Evolutionary conservation across 768 basidiomycete genomes (phyloP), one percentile per base, ranked within the genome.

Genomic region (Boletus pseudo-olivaceus): DNA sequence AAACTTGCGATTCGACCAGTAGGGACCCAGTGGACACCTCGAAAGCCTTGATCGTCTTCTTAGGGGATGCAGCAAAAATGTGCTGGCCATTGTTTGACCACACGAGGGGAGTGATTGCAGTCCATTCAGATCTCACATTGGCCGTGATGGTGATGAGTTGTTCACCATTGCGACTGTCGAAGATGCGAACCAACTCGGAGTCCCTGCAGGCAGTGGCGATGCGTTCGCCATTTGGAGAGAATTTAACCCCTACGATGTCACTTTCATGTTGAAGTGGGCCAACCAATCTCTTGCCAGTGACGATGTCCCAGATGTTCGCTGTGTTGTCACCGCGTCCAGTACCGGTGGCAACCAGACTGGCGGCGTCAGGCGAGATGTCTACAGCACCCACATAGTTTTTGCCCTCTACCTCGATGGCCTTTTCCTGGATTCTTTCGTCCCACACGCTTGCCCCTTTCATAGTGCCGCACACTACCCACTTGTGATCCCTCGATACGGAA

Each of bases 381-480:
- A 45, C 30, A 1, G 11, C 12, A 32, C 0, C 2, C 19, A 32
- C 44, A 1, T 2, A 4, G 0, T 8, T 2, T 19, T 6, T 8
- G n/a, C 12, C 11, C 4, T 32, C 44, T n/a, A 30, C 44, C 12
- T 30, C 30, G 19, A 32, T 5, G 29, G 12, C 4, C 7, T 14
- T 45, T 37, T 23, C 12, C 12, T 6, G 15, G 5, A 15, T 35
- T 15, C 32, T 3, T 1, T 1, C 40, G 3, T 55, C 40, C 55
- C 52, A 47, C 1, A 55, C 40, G 2, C 19, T 55, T 11, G 33
- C 7, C 51, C 53, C 1, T 2, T 5, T 0, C 6, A 0, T 1
- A 0, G 38, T 44, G 11, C 30, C 56, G 1, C 53, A 43, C 0
- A 49, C 56, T 7, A 56, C 26, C 53, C 46, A 55, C 14, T 39